Conservation (phyloP, 2,329 filamentous ascomycete species). For the Chaetomium sp. region DNA sequence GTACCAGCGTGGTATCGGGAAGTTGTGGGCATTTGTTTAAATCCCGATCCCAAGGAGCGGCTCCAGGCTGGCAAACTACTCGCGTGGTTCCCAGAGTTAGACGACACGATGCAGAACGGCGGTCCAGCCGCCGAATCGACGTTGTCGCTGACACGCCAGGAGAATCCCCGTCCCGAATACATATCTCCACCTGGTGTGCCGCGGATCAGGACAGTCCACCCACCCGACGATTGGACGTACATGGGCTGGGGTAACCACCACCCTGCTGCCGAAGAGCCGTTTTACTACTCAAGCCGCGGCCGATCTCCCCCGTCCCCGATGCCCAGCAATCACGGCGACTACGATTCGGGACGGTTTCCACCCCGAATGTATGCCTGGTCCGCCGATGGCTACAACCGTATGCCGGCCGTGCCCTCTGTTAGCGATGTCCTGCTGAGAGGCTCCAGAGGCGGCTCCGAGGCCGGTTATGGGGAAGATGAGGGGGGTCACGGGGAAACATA, state of each 20-base stretch:
- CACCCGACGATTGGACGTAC: slow-evolving; percentile 39
- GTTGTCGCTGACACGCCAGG: slow-evolving; percentile 33
- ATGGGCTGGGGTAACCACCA: slow-evolving; percentile 32
- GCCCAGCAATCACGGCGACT: slow-evolving; percentile 37
- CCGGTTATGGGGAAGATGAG: too few species aligned
- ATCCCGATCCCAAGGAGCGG: slow-evolving; percentile 64
- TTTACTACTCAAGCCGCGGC: slow-evolving; percentile 43
- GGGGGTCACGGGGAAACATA: too few species aligned
- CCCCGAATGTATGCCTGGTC: slow-evolving; percentile 17
- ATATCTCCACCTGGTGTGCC: slow-evolving; percentile 30
- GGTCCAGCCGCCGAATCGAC: slow-evolving; percentile 26
- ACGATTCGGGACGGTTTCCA: slow-evolving; percentile 26
- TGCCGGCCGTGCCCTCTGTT: slow-evolving; percentile 12
- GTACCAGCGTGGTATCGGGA: slow-evolving; percentile 74
- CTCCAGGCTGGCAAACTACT: slow-evolving; percentile 68
- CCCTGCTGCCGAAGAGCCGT: slow-evolving; percentile 34
- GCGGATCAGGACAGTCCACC: slow-evolving; percentile 36
- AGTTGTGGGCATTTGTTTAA: slow-evolving; percentile 71
- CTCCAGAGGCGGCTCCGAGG: too few species aligned
- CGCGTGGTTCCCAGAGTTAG: slow-evolving; percentile 53
- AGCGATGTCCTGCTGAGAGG: slow-evolving; percentile 6
- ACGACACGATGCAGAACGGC: slow-evolving; percentile 24
- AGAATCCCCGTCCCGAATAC: slow-evolving; percentile 36
- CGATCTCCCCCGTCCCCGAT: slow-evolving; percentile 49
- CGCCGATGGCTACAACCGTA: slow-evolving; percentile 10